Conservation (phyloP, 176 grass and related monocot species). For the Musa acuminata region DNA sequence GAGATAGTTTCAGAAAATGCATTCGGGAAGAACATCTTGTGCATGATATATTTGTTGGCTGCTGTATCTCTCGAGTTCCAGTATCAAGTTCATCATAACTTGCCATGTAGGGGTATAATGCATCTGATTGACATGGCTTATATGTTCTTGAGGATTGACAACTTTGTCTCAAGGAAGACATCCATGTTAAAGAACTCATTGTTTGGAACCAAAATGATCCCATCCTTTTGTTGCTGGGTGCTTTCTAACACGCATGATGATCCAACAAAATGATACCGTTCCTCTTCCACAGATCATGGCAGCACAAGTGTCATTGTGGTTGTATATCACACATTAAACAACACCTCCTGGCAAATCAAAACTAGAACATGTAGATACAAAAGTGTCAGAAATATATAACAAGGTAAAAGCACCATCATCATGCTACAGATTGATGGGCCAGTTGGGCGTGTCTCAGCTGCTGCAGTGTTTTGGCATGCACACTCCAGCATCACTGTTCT, state of each 20-base stretch:
- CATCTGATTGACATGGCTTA: background rate
- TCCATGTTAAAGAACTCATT: background rate
- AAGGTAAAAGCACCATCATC: background rate
- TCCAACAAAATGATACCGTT: too few species aligned
- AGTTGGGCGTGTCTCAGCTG: background rate
- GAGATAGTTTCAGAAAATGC: background rate
- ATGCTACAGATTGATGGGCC: conserved; percentile 1
- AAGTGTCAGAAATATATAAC: background rate
- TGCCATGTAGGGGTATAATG: background rate
- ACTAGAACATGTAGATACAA: background rate
- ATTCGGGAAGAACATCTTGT: background rate
- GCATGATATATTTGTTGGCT: background rate
- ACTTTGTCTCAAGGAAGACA: background rate
- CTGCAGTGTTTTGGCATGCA: conserved; percentile 24
- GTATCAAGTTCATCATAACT: background rate
- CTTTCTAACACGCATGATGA: too few species aligned
- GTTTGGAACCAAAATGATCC: background rate
- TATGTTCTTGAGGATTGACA: background rate
- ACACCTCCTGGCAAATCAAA: background rate
- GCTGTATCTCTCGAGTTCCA: background rate
- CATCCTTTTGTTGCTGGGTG: too few species aligned
- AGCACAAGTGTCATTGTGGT: background rate
- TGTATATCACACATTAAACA: background rate
- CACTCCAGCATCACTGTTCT: conserved; percentile 15
- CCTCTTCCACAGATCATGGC: too few species aligned